Evolutionary conservation across 352 stramenopile species (phyloP).

Genomic region (Globisporangium solare): DNA sequence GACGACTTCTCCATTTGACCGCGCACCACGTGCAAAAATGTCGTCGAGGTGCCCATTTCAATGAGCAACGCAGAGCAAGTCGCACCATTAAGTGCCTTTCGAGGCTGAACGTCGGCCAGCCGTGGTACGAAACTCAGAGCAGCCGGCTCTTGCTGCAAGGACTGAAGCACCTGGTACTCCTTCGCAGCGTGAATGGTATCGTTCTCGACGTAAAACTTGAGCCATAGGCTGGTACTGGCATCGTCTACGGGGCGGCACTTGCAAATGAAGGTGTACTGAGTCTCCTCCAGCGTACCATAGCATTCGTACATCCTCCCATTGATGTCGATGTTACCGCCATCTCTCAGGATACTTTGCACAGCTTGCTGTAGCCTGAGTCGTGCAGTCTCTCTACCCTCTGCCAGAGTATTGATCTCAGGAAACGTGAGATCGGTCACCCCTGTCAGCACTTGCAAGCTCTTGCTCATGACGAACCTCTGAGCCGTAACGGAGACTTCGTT

Average conservation of each 20-base stretch:
- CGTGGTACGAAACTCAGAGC: slow-evolving; percentile 29
- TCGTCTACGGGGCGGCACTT: slow-evolving; percentile 17
- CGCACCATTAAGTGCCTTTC: slow-evolving; percentile 20
- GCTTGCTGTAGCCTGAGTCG: slow-evolving; percentile 14
- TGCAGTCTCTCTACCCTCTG: slow-evolving; percentile 9
- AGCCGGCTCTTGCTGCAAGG: slow-evolving; percentile 23
- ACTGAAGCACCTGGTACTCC: slow-evolving; percentile 49
- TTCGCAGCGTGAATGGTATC: slow-evolving; percentile 41
- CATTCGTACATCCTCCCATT: slow-evolving; percentile 10
- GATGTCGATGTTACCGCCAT: slow-evolving; percentile 2
- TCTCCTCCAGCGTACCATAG: slow-evolving; percentile 30
- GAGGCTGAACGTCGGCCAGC: slow-evolving; percentile 29
- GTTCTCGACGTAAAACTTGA: slow-evolving; percentile 63
- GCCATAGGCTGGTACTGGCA: slow-evolving; percentile 13
- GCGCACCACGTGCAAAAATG: slow-evolving; percentile 30
- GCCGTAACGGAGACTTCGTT: slow-evolving; percentile 1
- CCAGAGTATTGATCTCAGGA: slow-evolving; percentile 8
- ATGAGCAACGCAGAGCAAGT: slow-evolving; percentile 49
- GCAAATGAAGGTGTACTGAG: slow-evolving; percentile 35
- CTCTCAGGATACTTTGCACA: slow-evolving; percentile 11
- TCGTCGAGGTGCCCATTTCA: slow-evolving; percentile 33
- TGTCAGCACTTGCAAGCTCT: slow-evolving; percentile 22
- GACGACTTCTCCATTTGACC: slow-evolving; percentile 25
- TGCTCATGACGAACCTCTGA: slow-evolving; percentile 21
- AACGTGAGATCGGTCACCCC: slow-evolving; percentile 19